Evolutionary conservation across 1,284 basidiomycete species (phyloP).

Genomic region (Rhodotorula sp.): DNA sequence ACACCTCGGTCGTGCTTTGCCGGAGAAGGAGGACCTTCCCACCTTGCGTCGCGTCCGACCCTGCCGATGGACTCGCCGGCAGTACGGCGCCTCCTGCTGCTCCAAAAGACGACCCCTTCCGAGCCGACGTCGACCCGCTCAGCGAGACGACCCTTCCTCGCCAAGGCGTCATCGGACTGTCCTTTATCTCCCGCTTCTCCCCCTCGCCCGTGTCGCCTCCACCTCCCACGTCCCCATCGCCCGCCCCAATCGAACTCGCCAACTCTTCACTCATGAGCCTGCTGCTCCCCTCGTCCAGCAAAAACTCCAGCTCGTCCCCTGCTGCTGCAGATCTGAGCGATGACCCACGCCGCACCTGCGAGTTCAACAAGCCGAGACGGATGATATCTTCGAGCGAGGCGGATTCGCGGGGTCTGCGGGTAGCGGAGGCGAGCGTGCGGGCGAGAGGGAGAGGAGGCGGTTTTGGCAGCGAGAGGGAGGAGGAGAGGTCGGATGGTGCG

Average conservation of each 20-base stretch:
- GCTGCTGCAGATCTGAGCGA: neutral
- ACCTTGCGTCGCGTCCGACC: too few species aligned
- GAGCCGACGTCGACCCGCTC: neutral
- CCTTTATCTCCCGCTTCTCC: neutral
- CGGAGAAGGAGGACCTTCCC: slow-evolving; percentile 6
- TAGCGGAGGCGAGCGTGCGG: neutral
- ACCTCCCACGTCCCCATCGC: neutral
- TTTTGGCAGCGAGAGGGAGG: neutral
- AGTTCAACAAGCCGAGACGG: neutral
- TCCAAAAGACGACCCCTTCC: neutral
- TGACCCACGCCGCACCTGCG: neutral
- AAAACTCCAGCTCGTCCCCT: slow-evolving; percentile 7
- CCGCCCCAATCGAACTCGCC: neutral
- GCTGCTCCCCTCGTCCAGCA: slow-evolving; percentile 13
- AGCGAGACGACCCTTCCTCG: slow-evolving; percentile 5
- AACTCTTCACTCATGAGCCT: slow-evolving; percentile 18
- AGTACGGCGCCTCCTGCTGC: neutral
- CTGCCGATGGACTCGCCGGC: neutral
- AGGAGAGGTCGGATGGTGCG: neutral
- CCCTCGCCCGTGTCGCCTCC: neutral
- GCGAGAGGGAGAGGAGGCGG: neutral
- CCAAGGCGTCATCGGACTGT: neutral
- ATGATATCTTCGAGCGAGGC: slow-evolving; percentile 18
- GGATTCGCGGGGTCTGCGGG: slow-evolving; percentile 1
- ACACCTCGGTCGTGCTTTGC: slow-evolving; percentile 4